phyloP scores from a whole-genome alignment of 495 filamentous ascomycete genomes.

The Penicillium silybi region DNA sequence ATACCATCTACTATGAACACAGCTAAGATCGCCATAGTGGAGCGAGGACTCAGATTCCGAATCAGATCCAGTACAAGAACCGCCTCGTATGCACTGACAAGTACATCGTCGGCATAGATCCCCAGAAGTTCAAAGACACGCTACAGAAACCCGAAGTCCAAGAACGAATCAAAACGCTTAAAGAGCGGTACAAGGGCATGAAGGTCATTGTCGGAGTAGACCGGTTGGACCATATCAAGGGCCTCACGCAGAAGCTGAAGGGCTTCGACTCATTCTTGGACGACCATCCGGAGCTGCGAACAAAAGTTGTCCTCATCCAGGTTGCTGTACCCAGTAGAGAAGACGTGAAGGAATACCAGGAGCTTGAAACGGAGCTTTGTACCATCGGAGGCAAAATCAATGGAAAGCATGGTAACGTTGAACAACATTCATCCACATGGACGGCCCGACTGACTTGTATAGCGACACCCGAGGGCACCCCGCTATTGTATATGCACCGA shows the following conservation, averaged over 20 bases:
- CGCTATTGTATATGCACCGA: slow-evolving; percentile 92
- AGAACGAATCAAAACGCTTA: slow-evolving; percentile 69
- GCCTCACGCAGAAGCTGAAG: slow-evolving; percentile 90
- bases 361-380: slow-evolving; percentile 83
- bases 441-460: slow-evolving; percentile 1
- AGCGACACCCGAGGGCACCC: slow-evolving; percentile 87
- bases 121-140: slow-evolving; percentile 80
- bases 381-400: slow-evolving; percentile 90
- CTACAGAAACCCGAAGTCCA: slow-evolving; percentile 69
- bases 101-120: slow-evolving; percentile 92
- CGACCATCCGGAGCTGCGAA: slow-evolving; percentile 87
- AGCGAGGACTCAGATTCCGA: slow-evolving; percentile 38
- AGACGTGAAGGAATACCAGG: slow-evolving; percentile 96
- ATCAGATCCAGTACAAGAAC: slow-evolving; percentile 73
- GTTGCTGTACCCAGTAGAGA: slow-evolving; percentile 88
- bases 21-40: slow-evolving; percentile 8
- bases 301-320: slow-evolving; percentile 88
- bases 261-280: slow-evolving; percentile 87
- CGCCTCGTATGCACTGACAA: slow-evolving; percentile 71
- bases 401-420: slow-evolving; percentile 50
- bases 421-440: not conserved
- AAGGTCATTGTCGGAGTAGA: slow-evolving; percentile 94
- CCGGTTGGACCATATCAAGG: slow-evolving; percentile 92
- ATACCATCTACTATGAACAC: slow-evolving; percentile 42
- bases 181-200: slow-evolving; percentile 78